A percentile compares a stretch with the other conserved stretches of the same genome.
Evolutionary conservation across 2,329 filamentous ascomycete species (phyloP).

Genomic region (Davidsoniella virescens): DNA sequence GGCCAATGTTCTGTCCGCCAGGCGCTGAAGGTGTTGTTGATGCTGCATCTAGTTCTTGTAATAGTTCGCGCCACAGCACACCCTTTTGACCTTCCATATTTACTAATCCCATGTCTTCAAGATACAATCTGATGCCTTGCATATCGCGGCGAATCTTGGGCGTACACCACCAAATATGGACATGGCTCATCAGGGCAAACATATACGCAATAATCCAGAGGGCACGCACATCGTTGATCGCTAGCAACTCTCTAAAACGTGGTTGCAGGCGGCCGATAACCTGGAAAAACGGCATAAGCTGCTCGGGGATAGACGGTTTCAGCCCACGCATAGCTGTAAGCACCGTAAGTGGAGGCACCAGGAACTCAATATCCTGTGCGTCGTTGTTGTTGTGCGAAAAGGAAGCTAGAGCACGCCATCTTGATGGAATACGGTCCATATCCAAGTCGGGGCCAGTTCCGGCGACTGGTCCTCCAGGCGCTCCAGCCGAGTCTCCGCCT

Average conservation of each 20-base stretch:
- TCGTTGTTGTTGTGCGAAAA: slow-evolving; percentile 8
- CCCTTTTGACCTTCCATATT: slow-evolving; percentile 13
- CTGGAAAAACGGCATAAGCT: slow-evolving; percentile 15
- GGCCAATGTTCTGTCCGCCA: neutral
- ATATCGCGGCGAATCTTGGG: slow-evolving; percentile 14
- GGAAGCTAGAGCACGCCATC: slow-evolving; percentile 13
- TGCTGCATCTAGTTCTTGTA: slow-evolving; percentile 15
- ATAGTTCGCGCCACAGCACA: slow-evolving; percentile 15
- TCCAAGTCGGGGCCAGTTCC: slow-evolving; percentile 11
- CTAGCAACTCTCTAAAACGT: slow-evolving; percentile 15
- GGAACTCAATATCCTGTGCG: slow-evolving; percentile 11
- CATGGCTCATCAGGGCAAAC: slow-evolving; percentile 16
- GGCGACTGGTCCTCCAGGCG: slow-evolving; percentile 11
- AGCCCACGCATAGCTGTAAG: slow-evolving; percentile 8
- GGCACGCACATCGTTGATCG: slow-evolving; percentile 14
- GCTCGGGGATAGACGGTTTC: slow-evolving; percentile 6
- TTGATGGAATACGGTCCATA: slow-evolving; percentile 13
- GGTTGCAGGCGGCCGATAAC: slow-evolving; percentile 15
- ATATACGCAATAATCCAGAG: slow-evolving; percentile 17
- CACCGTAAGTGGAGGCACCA: slow-evolving; percentile 12
- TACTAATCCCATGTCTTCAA: slow-evolving; percentile 12
- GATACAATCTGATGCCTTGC: slow-evolving; percentile 14
- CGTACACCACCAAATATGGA: slow-evolving; percentile 16
- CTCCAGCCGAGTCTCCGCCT: slow-evolving; percentile 12
- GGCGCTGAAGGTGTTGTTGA: neutral